phyloP scores from a whole-genome alignment of 1,284 basidiomycete genomes.

The Lentinula novae-zelandiae region DNA sequence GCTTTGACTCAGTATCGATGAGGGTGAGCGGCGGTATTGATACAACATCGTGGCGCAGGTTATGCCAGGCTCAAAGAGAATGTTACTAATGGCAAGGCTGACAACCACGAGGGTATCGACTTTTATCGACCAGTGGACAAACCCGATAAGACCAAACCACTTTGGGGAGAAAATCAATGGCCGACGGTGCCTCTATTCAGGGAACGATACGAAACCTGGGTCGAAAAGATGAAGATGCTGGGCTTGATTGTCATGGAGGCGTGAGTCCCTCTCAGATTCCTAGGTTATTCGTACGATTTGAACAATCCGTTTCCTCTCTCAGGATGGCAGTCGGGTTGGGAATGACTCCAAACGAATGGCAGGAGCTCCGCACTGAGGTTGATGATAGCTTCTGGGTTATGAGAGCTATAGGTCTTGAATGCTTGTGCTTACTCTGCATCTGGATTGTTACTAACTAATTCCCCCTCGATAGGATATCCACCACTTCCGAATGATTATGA shows the following conservation, averaged over 20 bases:
- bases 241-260: constrained; percentile 80
- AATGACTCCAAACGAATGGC: constrained; percentile 68
- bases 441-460: constrained; percentile 1
- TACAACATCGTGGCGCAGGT: constrained; percentile 35
- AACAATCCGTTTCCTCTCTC: background rate
- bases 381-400: constrained; percentile 87
- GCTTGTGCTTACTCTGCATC: background rate
- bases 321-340: constrained; percentile 81
- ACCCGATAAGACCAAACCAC: constrained; percentile 62
- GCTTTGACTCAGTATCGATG: background rate
- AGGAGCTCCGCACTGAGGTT: constrained; percentile 57
- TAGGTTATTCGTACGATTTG: background rate
- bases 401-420: constrained; percentile 68
- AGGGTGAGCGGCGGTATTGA: constrained; percentile 8
- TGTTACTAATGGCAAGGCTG: constrained; percentile 78
- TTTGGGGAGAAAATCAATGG: constrained; percentile 87
- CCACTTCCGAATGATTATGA: constrained; percentile 74
- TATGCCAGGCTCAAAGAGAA: constrained; percentile 76
- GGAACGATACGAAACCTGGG: constrained; percentile 66
- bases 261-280: constrained; percentile 37
- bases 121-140: constrained; percentile 71
- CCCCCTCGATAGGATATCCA: constrained; percentile 65
- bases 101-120: constrained; percentile 84
- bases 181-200: constrained; percentile 57
- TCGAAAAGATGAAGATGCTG: constrained; percentile 77